Conservation (phyloP, 2,329 filamentous ascomycete species). For the Parastagonospora avenae region DNA sequence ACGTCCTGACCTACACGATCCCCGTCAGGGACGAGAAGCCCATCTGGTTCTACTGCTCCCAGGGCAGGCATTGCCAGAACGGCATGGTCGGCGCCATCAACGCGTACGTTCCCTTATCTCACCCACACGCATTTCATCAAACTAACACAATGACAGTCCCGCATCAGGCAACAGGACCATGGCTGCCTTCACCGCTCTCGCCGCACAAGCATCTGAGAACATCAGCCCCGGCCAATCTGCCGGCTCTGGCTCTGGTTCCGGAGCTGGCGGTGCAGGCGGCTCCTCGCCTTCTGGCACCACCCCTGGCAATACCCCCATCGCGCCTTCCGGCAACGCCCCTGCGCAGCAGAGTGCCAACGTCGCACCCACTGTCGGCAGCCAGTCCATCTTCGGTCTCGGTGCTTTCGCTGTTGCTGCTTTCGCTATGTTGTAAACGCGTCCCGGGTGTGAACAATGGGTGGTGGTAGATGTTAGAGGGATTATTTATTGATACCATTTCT, state of each 20-base stretch:
- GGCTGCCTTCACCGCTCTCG: constrained; percentile 41
- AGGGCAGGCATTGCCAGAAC: constrained; percentile 73
- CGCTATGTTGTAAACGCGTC: constrained; percentile 28
- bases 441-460: background rate
- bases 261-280: constrained; percentile 5
- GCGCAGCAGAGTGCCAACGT: constrained; percentile 34
- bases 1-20: constrained; percentile 72
- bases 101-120: constrained; percentile 59
- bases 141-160: constrained; percentile 32
- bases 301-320: constrained; percentile 8
- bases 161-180: constrained; percentile 45
- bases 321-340: constrained; percentile 21
- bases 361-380: constrained; percentile 26
- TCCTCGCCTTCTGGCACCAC: constrained; percentile 8
- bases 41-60: constrained; percentile 80
- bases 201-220: constrained; percentile 48
- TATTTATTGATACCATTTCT: constrained; percentile 11
- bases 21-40: constrained; percentile 71
- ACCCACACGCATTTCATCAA: background rate
- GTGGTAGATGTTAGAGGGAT: background rate
- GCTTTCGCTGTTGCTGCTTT: constrained; percentile 31
- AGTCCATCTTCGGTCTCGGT: constrained; percentile 33
- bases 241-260: constrained; percentile 21
- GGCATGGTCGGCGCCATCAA: constrained; percentile 82
- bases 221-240: constrained; percentile 47